These are phyloP conservation scores for Fusarium sp. DNA, from an alignment of 2,329 filamentous ascomycete species.

Conservation along the genomic window DNA sequence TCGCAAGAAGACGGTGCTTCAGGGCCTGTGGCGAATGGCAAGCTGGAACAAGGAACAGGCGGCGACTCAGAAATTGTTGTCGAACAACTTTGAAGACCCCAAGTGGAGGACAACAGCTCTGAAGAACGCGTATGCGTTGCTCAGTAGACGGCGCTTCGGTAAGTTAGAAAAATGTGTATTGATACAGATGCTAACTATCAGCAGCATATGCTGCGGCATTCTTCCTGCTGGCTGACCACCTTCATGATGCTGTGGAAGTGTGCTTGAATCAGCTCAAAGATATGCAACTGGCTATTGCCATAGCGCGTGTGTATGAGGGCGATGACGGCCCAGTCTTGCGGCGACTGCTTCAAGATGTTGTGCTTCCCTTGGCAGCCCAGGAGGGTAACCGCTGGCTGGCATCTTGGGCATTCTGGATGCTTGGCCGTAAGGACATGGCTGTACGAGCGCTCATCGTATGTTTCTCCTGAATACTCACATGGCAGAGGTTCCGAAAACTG, in stretches of 20 bases:
- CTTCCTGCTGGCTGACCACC: constrained; percentile 88
- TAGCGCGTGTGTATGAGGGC: constrained; percentile 89
- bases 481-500: background rate
- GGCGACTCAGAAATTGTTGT: constrained; percentile 81
- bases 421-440: constrained; percentile 83
- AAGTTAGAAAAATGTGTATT: constrained; percentile 41
- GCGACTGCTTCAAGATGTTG: constrained; percentile 81
- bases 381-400: constrained; percentile 94
- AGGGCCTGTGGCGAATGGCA: constrained; percentile 95
- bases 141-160: constrained; percentile 91
- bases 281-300: constrained; percentile 87
- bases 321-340: constrained; percentile 81
- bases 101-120: constrained; percentile 90
- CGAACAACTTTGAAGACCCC: constrained; percentile 90
- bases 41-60: constrained; percentile 87
- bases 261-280: constrained; percentile 90
- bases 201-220: constrained; percentile 94
- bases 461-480: constrained; percentile 10
- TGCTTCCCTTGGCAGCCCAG: constrained; percentile 80
- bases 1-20: constrained; percentile 87
- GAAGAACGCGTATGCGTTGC: constrained; percentile 95
- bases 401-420: constrained; percentile 95
- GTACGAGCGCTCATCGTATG: constrained; percentile 84
- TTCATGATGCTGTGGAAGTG: constrained; percentile 87
- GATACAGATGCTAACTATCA: constrained; percentile 51